A percentile compares a stretch with the other conserved stretches of the same genome.
Conservation (phyloP, 805 yeast genomes). For the Komagataella kurtzmanii region DNA sequence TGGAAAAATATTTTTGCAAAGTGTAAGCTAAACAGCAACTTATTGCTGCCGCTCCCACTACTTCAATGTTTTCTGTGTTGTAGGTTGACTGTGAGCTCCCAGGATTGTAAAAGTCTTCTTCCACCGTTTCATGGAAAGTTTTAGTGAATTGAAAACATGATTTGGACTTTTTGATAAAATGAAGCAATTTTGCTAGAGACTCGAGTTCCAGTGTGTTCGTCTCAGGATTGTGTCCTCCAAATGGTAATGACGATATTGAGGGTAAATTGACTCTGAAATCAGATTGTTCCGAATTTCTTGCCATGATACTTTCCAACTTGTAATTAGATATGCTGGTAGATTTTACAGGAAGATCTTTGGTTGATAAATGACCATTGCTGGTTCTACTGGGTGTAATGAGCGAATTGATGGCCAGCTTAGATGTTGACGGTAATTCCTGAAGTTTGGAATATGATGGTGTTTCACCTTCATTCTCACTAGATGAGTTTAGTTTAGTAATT, state of each 20-base stretch:
- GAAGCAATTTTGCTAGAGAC: slow-evolving; percentile 21
- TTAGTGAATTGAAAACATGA: slow-evolving; percentile 38
- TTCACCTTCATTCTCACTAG: slow-evolving; percentile 15
- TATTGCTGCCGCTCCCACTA: slow-evolving; percentile 44
- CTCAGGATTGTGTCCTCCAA: not conserved
- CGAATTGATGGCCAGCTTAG: slow-evolving; percentile 32
- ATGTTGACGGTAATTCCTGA: slow-evolving; percentile 12
- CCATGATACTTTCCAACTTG: not conserved
- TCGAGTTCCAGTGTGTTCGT: slow-evolving; percentile 1
- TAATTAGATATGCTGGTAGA: not conserved
- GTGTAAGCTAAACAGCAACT: slow-evolving; percentile 44
- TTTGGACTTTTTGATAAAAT: slow-evolving; percentile 45
- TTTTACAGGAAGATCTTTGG: not conserved
- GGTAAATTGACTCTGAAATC: not conserved
- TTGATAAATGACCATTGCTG: not conserved
- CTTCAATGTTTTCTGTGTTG: slow-evolving; percentile 30
- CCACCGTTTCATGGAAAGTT: slow-evolving; percentile 7
- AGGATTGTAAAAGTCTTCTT: slow-evolving; percentile 1
- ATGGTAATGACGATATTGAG: not conserved
- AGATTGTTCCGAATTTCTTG: not conserved
- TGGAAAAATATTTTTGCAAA: slow-evolving; percentile 48
- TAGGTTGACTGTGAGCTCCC: slow-evolving; percentile 8
- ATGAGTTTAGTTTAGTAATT: slow-evolving; percentile 10
- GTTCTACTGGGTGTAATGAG: slow-evolving; percentile 25
- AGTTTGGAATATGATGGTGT: slow-evolving; percentile 7